Percentiles rank a stretch among this genome's conserved stretches.
These are phyloP conservation scores for Hymenoscyphus linearis DNA, from an alignment of 2,329 filamentous ascomycete genomes.

Conservation along the genomic window DNA sequence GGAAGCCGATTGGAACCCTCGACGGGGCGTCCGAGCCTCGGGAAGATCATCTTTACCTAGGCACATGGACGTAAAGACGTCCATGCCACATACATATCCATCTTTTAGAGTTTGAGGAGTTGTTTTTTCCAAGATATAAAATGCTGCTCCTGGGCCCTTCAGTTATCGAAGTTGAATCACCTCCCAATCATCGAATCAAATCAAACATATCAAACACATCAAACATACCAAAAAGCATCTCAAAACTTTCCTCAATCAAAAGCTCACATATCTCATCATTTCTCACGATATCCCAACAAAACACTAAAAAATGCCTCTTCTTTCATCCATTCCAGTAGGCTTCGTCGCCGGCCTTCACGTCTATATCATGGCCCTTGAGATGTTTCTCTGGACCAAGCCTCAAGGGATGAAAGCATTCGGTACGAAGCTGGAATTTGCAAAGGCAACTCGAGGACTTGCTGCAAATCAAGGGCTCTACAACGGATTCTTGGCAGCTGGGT, in stretches of 20 bases:
- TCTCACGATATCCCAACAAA: background rate
- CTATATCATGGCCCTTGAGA: slow-evolving; percentile 46
- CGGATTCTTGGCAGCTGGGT: slow-evolving; percentile 45
- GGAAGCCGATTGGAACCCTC: background rate
- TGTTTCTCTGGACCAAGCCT: slow-evolving; percentile 45
- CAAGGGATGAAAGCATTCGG: slow-evolving; percentile 41
- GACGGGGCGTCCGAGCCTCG: background rate
- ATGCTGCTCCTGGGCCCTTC: background rate
- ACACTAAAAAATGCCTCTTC: slow-evolving; percentile 30
- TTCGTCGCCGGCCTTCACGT: slow-evolving; percentile 39
- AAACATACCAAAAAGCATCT: too few relatives aligned
- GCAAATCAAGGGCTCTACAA: slow-evolving; percentile 50
- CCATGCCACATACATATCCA: too few relatives aligned
- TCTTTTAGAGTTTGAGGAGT: too few relatives aligned
- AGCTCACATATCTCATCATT: background rate
- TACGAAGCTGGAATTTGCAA: slow-evolving; percentile 41
- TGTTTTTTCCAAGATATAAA: background rate
- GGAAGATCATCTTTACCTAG: background rate
- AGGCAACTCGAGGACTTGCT: slow-evolving; percentile 40
- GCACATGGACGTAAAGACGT: too few relatives aligned
- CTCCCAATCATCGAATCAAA: background rate
- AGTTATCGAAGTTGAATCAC: background rate
- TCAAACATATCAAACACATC: background rate
- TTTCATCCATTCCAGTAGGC: slow-evolving; percentile 35
- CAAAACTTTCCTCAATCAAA: background rate